Evolutionary conservation across 2,329 filamentous ascomycete genomes (phyloP).

Genomic region (Venturia aucupariae): DNA sequence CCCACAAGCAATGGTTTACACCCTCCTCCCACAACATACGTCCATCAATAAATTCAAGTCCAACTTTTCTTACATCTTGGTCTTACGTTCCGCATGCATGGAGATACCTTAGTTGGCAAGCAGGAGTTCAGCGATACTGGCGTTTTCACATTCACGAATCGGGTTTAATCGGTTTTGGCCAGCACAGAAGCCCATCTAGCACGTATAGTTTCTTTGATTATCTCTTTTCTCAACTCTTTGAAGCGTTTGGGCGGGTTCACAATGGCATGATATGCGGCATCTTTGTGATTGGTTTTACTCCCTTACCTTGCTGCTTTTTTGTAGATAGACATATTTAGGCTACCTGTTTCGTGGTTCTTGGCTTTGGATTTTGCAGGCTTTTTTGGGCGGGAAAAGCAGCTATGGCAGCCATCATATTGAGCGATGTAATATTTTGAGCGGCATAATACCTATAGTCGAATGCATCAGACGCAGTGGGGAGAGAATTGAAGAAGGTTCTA

Average conservation of each 20-base stretch:
- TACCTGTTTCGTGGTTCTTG: not conserved
- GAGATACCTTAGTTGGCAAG: not conserved
- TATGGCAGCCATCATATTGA: not conserved
- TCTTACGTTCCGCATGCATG: not conserved
- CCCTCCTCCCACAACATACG: not conserved
- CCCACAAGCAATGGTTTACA: slow-evolving; percentile 1
- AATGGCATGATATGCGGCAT: not conserved
- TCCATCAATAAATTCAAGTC: not conserved
- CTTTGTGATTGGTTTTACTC: not conserved
- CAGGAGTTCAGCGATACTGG: not conserved
- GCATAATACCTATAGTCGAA: slow-evolving; percentile 2
- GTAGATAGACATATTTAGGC: slow-evolving; percentile 4
- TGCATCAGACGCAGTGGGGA: not conserved
- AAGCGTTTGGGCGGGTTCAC: slow-evolving; percentile 3
- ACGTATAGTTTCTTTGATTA: not conserved
- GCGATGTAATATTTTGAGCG: slow-evolving; percentile 7
- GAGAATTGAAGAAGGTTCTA: slow-evolving; percentile 1
- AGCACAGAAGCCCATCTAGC: not conserved
- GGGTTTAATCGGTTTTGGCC: not conserved
- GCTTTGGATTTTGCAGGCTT: not conserved
- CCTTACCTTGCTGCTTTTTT: not conserved
- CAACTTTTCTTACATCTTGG: not conserved
- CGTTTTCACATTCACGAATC: not conserved
- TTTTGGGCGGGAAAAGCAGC: not conserved
- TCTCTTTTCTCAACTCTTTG: not conserved